Evolutionary conservation across 2,329 filamentous ascomycete genomes (phyloP), one percentile per base, ranked within the genome.

Genomic region (Alternaria metachromatica): DNA sequence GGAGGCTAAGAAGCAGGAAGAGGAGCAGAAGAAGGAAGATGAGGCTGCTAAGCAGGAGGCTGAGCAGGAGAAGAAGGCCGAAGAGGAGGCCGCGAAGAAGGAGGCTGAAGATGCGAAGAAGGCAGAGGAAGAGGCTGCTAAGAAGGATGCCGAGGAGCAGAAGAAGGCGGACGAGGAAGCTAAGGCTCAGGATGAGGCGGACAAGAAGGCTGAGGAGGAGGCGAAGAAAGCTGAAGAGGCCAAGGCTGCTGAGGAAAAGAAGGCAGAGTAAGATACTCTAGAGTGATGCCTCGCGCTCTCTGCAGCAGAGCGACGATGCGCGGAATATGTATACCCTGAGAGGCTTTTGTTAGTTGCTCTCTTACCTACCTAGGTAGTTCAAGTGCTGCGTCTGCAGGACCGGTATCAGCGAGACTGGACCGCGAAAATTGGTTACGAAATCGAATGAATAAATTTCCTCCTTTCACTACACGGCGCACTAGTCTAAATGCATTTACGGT

Each of bases 391-490:
- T 37, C n/a, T 37, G 33, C 15, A 10, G 33, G 7, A 9, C 7
- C 7, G 28, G 25, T 60, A 54, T 28, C 45, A 61, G 63, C 64
- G 62, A 66, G 68, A 69, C 69, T 72, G 68, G 66, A 67, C 70
- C 69, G 61, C 60, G 28, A 65, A 59, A 64, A 11, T 18, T 25
- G 30, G 15, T 56, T 50, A 45, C n/a, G 28, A 63, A 50, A 51
- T 33, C 26, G 43, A 56, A 65, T 54, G 54, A 60, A 50, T 48
- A 53, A 37, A 28, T 25, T 43, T 30, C 23, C 33, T 13, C 20
- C 49, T 53, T 37, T 53, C 28, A 41, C 25, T 59, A 5, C 5
- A n/a, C 2, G 20, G n/a, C 1, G 0, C 1, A 13, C 11, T 44
- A 8, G 43, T 44, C 10, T 10, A 44, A 44, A 44, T 8, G 43